Base-by-base conservation (phyloP, 164 flowering plant species). In the Umbilicus rupestris region DNA sequence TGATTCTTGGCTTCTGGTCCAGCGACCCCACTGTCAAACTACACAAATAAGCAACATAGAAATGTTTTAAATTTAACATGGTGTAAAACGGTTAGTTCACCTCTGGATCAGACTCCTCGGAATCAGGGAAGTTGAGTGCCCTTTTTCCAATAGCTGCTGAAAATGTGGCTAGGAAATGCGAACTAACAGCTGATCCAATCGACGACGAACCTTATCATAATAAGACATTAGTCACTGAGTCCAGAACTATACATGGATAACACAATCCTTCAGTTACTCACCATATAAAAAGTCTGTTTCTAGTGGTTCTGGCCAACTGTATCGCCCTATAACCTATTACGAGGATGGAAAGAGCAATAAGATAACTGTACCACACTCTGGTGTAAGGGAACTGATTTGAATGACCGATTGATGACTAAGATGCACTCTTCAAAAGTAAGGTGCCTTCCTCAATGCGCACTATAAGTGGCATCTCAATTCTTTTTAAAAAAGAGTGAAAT, bases 81-180 rank as follows among this genome's bases (percentile, higher is more conserved):
- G 65, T 1, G 7, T 8, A 28, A 28, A 33, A 64, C 20, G 28
- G 65, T 31, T 26, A 35, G 39, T 65, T 72, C 77, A 92, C 98
- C 87, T 88, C 92, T 63, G 98, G 98, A 76, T 92, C 98, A 72
- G 98, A 89, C 76, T 92, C 98, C 60, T 89, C 85, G 26, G 96
- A 89, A 15, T 92, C 98, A 62, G 72, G 70, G 47, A 52, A 73
- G 45, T 75, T 79, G 62, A 57, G 41, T 22, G 91, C 77, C 71
- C 69, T 79, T 77, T 92, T 89, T 50, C 98, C 98, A 69, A 85
- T 77, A 46, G 96, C 96, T 60, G 93, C 83, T 41, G 98, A 77
- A 84, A 92, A 92, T 69, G 90, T 87, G 76, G 96, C 95, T 63
- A 89, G 67, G 78, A 92, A 92, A 58, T 83, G 76, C 70, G 91